These are phyloP conservation scores for Neonectria ditissima DNA, from an alignment of 2,329 filamentous ascomycete species.

Conservation along the genomic window DNA sequence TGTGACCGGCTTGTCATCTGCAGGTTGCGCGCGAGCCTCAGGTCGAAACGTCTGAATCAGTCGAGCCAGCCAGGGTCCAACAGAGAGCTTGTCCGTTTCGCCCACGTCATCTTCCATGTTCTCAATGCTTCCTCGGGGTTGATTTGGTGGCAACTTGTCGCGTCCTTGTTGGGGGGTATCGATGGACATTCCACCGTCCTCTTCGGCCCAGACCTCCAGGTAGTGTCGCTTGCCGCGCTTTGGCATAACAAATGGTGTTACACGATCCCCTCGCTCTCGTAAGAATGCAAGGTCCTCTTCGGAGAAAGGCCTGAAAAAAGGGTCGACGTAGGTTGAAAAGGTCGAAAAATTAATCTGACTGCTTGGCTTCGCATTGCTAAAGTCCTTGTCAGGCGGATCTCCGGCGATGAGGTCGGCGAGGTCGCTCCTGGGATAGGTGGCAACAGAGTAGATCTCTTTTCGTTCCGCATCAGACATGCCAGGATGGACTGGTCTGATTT, in stretches of 20 bases:
- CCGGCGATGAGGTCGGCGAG: conserved; percentile 88
- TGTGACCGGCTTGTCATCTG: conserved; percentile 67
- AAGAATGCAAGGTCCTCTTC: conserved; percentile 96
- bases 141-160: conserved; percentile 80
- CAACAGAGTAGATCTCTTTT: conserved; percentile 89
- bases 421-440: conserved; percentile 83
- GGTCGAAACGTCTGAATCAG: conserved; percentile 85
- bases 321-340: conserved; percentile 92
- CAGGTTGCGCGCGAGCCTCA: conserved; percentile 69
- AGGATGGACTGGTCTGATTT: conserved; percentile 81
- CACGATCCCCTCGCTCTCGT: conserved; percentile 87
- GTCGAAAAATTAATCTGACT: conserved; percentile 95
- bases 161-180: conserved; percentile 72
- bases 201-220: conserved; percentile 91
- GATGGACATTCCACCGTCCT: conserved; percentile 83
- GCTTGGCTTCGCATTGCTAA: conserved; percentile 90
- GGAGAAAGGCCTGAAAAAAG: conserved; percentile 87
- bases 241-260: conserved; percentile 86
- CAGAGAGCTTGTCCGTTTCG: conserved; percentile 89
- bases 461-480: conserved; percentile 88
- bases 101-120: conserved; percentile 87
- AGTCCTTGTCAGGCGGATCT: conserved; percentile 92
- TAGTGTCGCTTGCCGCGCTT: conserved; percentile 88
- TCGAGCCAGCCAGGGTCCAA: conserved; percentile 86
- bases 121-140: conserved; percentile 86